Conservation (phyloP, 1,284 basidiomycete species). For the Ganoderma lucidum region DNA sequence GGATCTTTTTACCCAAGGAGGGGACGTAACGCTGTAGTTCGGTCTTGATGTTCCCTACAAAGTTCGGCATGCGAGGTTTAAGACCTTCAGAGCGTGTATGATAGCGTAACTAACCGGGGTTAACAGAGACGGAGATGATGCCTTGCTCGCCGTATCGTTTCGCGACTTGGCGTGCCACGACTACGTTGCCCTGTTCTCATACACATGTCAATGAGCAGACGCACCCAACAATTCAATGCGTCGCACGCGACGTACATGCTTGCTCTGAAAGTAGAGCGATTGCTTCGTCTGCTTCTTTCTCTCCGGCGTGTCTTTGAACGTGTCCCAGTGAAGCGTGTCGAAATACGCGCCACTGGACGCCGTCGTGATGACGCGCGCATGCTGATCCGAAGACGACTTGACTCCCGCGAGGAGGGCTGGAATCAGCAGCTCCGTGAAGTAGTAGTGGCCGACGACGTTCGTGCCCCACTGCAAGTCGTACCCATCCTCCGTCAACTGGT, state of each 20-base stretch:
- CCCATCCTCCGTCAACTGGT: constrained; percentile 51
- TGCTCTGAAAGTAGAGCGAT: constrained; percentile 52
- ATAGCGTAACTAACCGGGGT: constrained; percentile 44
- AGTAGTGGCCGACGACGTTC: constrained; percentile 53
- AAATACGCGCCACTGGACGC: constrained; percentile 45
- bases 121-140: constrained; percentile 48
- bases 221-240: background rate
- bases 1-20: constrained; percentile 10
- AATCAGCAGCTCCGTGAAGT: constrained; percentile 52
- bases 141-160: constrained; percentile 40
- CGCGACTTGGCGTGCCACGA: constrained; percentile 46
- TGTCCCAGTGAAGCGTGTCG: constrained; percentile 40
- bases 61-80: background rate
- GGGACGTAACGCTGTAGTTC: constrained; percentile 28
- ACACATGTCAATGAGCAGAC: no score
- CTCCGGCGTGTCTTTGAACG: constrained; percentile 39
- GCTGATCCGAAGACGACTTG: constrained; percentile 40
- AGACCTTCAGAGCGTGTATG: background rate
- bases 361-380: constrained; percentile 52
- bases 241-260: constrained; percentile 34
- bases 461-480: constrained; percentile 61
- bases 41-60: constrained; percentile 29
- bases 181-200: constrained; percentile 44
- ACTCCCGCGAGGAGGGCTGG: constrained; percentile 48
- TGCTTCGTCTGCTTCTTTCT: constrained; percentile 38